Evolutionary conservation across 345 rosid genomes (phyloP).

Genomic region (Geranium brycei): DNA sequence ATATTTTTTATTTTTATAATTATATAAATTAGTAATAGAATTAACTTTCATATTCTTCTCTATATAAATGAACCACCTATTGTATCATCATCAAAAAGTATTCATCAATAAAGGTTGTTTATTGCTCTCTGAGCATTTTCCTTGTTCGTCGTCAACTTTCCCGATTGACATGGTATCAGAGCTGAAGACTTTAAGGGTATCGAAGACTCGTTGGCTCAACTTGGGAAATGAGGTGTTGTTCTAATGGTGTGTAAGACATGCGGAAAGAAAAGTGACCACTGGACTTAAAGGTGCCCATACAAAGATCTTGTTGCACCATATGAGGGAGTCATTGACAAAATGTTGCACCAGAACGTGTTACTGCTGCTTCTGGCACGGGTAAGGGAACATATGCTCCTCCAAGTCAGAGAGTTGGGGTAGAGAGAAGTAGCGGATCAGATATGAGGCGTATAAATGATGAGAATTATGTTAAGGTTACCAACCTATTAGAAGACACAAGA

Average conservation of each 20-base stretch:
- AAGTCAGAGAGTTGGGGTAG: conserved; percentile 62
- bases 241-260: conserved; percentile 86
- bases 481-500: conserved; percentile 77
- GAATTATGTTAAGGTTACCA: conserved; percentile 79
- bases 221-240: conserved; percentile 62
- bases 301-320: conserved; percentile 61
- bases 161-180: conserved; percentile 32
- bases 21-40: too few relatives aligned
- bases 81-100: too few relatives aligned
- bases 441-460: conserved; percentile 88
- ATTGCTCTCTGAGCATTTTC: too few relatives aligned
- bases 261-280: conserved; percentile 86
- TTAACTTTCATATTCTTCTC: too few relatives aligned
- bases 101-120: too few relatives aligned
- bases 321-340: conserved; percentile 49
- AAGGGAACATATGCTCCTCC: conserved; percentile 72
- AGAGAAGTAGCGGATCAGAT: conserved; percentile 54
- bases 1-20: too few relatives aligned
- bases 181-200: conserved; percentile 44
- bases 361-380: conserved; percentile 26
- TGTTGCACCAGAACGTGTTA: conserved; percentile 27
- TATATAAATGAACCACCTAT: too few relatives aligned
- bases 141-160: too few relatives aligned
- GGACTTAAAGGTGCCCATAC: conserved; percentile 85
- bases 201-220: conserved; percentile 51